Conservation (phyloP, 2,329 filamentous ascomycete genomes). For the Sporothrix humicola region DNA sequence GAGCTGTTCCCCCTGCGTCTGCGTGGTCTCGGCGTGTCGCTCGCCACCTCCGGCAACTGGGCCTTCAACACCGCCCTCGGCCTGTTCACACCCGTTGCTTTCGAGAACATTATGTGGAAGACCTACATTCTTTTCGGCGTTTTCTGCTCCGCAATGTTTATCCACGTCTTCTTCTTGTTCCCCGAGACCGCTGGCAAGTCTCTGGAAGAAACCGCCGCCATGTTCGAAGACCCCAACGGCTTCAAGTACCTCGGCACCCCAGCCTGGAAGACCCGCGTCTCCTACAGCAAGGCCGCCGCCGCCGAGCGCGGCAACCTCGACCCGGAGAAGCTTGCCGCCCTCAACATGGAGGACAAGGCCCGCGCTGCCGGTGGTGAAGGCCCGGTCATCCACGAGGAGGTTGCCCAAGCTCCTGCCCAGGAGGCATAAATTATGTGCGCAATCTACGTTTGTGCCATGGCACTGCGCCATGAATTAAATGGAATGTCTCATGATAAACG, state of each 20-base stretch:
- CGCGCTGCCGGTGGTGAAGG: background rate
- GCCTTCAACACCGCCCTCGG: constrained; percentile 51
- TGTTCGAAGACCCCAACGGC: constrained; percentile 48
- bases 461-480: too few relatives aligned
- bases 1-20: constrained; percentile 34
- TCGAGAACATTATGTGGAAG: constrained; percentile 48
- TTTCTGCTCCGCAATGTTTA: constrained; percentile 45
- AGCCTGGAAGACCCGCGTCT: constrained; percentile 52
- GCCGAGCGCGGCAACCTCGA: constrained; percentile 47
- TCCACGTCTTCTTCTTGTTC: constrained; percentile 47
- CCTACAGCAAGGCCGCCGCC: constrained; percentile 43
- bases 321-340: constrained; percentile 42
- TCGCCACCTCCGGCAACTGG: constrained; percentile 47
- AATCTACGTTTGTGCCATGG: too few relatives aligned
- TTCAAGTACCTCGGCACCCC: constrained; percentile 50
- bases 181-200: constrained; percentile 51
- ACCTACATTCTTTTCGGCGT: constrained; percentile 53
- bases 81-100: constrained; percentile 49
- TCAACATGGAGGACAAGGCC: background rate
- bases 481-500: too few relatives aligned
- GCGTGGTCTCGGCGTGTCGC: constrained; percentile 18
- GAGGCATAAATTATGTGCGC: constrained; percentile 32
- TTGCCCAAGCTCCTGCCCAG: constrained; percentile 37
- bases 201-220: constrained; percentile 48
- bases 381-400: background rate